Percentiles rank a stretch among this genome's conserved stretches.
Evolutionary conservation across 73 alveolate species (phyloP).

Genomic region (Stentor roeselii): DNA sequence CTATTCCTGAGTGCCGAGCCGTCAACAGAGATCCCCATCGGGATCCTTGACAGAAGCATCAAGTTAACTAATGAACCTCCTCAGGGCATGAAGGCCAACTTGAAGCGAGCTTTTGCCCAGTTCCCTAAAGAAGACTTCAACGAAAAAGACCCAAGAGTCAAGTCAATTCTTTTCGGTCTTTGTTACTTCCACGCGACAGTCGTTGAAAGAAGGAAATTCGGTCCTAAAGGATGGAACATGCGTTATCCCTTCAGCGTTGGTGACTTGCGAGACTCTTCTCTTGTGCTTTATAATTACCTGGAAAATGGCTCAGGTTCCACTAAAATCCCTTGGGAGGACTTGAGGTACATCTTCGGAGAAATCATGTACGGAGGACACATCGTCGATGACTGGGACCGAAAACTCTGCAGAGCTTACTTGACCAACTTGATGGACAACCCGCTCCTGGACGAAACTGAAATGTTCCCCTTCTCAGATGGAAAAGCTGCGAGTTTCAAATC

Average conservation of each 20-base stretch:
- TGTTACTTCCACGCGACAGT: conserved; percentile 99
- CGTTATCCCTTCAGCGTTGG: conserved; percentile 99
- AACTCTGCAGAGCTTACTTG: conserved; percentile 93
- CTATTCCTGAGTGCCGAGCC: conserved; percentile 89
- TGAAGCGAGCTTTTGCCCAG: conserved; percentile 99
- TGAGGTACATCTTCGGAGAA: conserved; percentile 98
- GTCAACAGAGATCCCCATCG: conserved; percentile 93
- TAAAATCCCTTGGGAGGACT: conserved; percentile 62
- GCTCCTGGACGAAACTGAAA: conserved; percentile 98
- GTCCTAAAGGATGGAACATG: conserved; percentile 99
- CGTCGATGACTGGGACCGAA: conserved; percentile 99
- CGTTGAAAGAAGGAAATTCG: conserved; percentile 99
- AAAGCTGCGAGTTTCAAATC: conserved; percentile 90
- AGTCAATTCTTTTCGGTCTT: conserved; percentile 98
- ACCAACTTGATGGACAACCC: conserved; percentile 96
- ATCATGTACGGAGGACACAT: conserved; percentile 99
- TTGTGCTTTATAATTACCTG: conserved; percentile 68
- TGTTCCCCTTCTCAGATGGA: conserved; percentile 99
- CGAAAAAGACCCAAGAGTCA: conserved; percentile 91
- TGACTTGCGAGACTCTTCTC: conserved; percentile 99
- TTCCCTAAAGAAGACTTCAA: conserved; percentile 98
- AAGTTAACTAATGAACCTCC: conserved; percentile 99
- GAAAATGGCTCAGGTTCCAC: conserved; percentile 38
- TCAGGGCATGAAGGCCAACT: conserved; percentile 97
- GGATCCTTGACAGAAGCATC: conserved; percentile 98